Evolutionary conservation across 2,329 filamentous ascomycete species (phyloP).

Genomic region (Exophiala viscosa): DNA sequence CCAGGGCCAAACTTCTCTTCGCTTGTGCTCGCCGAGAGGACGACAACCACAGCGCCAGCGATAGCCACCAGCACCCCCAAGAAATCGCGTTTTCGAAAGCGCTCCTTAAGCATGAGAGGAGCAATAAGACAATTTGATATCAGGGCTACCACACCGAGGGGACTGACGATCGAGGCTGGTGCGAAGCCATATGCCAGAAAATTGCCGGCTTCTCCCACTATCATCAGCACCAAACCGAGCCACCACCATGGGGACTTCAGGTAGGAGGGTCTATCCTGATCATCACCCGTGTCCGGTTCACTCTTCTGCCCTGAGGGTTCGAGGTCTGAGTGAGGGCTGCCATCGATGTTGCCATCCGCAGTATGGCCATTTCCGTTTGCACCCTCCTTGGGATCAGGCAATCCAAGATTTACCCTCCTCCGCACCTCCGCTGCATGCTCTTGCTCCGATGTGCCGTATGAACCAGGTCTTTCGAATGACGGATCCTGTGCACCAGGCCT

Average conservation of each 20-base stretch:
- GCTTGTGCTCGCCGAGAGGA: constrained; percentile 81
- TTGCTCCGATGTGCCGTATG: constrained; percentile 22
- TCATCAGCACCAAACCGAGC: constrained; percentile 89
- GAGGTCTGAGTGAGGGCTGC: background rate
- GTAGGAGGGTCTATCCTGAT: constrained; percentile 63
- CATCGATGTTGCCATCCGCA: constrained; percentile 3
- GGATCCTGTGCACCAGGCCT: constrained; percentile 5
- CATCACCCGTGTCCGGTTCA: constrained; percentile 32
- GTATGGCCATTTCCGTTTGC: constrained; percentile 18
- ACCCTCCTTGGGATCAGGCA: constrained; percentile 2
- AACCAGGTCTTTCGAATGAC: background rate
- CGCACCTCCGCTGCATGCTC: constrained; percentile 23
- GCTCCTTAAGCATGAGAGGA: constrained; percentile 87
- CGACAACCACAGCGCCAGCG: constrained; percentile 83
- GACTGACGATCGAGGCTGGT: constrained; percentile 94
- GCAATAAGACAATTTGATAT: constrained; percentile 97
- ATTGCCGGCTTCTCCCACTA: constrained; percentile 87
- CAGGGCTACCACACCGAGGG: constrained; percentile 91
- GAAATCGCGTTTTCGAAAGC: constrained; percentile 78
- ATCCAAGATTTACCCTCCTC: constrained; percentile 12
- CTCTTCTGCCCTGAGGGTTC: constrained; percentile 3
- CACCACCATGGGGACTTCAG: constrained; percentile 94
- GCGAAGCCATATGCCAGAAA: constrained; percentile 97
- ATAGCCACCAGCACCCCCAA: constrained; percentile 86
- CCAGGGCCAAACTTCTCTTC: constrained; percentile 88